Evolutionary conservation across 225 moss, liverwort and hornwort genomes (phyloP).

Genomic region (Bryum argenteum): DNA sequence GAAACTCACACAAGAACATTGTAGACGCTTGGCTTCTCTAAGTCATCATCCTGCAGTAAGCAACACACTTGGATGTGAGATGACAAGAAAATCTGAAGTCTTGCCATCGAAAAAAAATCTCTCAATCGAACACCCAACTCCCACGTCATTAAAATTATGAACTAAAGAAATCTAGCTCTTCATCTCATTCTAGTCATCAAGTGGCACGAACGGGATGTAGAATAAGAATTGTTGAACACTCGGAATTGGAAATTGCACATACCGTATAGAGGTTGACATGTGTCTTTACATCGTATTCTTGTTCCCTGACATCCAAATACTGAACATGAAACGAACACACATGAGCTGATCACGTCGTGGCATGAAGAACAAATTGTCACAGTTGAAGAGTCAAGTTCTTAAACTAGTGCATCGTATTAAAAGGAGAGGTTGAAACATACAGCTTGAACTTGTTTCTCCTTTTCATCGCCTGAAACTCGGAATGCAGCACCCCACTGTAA

Average conservation of each 20-base stretch:
- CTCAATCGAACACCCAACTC: not conserved
- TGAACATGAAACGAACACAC: constrained; percentile 36
- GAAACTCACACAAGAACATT: constrained; percentile 53
- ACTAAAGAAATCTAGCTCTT: constrained; percentile 4
- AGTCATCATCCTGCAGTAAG: constrained; percentile 29
- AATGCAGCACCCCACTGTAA: constrained; percentile 64
- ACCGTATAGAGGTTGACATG: constrained; percentile 69
- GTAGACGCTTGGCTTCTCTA: constrained; percentile 33
- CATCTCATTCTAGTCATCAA: constrained; percentile 2
- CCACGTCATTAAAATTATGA: not conserved
- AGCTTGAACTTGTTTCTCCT: constrained; percentile 61
- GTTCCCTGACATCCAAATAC: constrained; percentile 88
- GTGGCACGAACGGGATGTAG: not conserved
- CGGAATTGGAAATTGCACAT: constrained; percentile 20
- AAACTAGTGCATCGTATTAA: not conserved
- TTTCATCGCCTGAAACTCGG: constrained; percentile 67
- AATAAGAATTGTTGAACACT: constrained; percentile 6
- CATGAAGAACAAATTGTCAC: constrained; percentile 3
- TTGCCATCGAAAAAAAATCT: not conserved
- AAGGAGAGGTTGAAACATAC: constrained; percentile 43
- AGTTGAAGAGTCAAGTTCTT: not conserved
- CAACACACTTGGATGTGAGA: constrained; percentile 3
- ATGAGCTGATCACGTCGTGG: constrained; percentile 11
- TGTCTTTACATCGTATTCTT: constrained; percentile 66
- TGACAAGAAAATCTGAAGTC: not conserved